These are phyloP conservation scores for Mucor saturninus DNA, from an alignment of 371 early-diverging fungal species.

Conservation along the genomic window DNA sequence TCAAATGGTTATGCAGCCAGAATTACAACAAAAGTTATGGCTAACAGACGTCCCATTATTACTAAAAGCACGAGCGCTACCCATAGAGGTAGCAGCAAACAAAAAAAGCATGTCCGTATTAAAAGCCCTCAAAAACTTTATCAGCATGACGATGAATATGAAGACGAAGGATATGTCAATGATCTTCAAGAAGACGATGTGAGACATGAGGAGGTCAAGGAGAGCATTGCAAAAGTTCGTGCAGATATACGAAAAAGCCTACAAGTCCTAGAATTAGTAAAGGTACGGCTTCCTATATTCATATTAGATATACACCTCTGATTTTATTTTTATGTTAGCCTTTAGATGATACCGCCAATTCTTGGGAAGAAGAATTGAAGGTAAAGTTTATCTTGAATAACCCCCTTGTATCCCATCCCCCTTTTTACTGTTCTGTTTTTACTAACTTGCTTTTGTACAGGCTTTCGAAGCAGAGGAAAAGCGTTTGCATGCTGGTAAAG, in stretches of 20 bases:
- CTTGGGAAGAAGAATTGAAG: constrained; percentile 49
- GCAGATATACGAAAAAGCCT: constrained; percentile 63
- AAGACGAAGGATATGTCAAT: constrained; percentile 34
- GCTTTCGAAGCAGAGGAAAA: constrained; percentile 47
- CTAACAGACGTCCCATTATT: constrained; percentile 20
- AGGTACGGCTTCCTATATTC: constrained; percentile 25
- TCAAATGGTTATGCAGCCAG: constrained; percentile 25
- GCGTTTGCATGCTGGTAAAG: constrained; percentile 24
- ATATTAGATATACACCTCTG: no score
- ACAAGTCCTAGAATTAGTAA: constrained; percentile 54
- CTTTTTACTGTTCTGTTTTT: background rate
- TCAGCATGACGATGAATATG: constrained; percentile 15
- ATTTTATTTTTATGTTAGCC: constrained; percentile 22
- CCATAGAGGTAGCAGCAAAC: constrained; percentile 1
- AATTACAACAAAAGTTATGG: constrained; percentile 20
- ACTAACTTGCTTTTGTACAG: constrained; percentile 12
- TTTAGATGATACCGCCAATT: constrained; percentile 37
- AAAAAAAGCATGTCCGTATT: constrained; percentile 12
- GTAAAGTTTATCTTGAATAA: constrained; percentile 13
- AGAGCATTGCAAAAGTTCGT: constrained; percentile 66
- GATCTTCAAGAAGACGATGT: constrained; percentile 38
- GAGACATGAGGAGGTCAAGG: constrained; percentile 50
- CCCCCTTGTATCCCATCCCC: constrained; percentile 1
- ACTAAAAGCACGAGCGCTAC: constrained; percentile 29
- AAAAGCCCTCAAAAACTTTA: constrained; percentile 7